Evolutionary conservation across 1,284 basidiomycete genomes (phyloP), one percentile per base, ranked within the genome.

Genomic region (Naganishia sp.): DNA sequence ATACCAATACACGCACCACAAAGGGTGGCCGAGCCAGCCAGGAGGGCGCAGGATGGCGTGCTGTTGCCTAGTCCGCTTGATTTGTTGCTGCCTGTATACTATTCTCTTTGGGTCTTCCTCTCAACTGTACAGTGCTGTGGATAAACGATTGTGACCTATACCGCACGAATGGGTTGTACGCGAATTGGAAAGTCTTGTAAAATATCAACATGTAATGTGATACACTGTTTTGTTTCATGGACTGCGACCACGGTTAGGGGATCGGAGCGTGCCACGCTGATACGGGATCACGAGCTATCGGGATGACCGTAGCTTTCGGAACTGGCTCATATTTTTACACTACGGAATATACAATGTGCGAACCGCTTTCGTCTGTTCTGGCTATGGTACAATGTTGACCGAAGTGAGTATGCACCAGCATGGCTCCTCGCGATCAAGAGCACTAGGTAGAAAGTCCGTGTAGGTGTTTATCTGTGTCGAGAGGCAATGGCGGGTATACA

Each of bases 261-360:
- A 1, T 28, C 28, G 28, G 28, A 28, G 28, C 28, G 5, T 28
- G n/a, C n/a, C n/a, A n/a, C n/a, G 28, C 28, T 28, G 28, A 28
- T 28, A 28, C 2, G 28, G 28, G 3, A 28, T 28, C 28, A 5
- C 28, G 28, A 28, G 28, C 28, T 6, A 39, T 39, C 7, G 35
- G 35, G 35, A 39, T 39, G 35, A 4, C 7, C 13, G 35, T 39
- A 6, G 7, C 35, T 39, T 39, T 39, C 2, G 35, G 10, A 9
- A 39, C 35, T 39, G 4, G 35, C 21, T 51, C 9, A 6, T 41
- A 47, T 61, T 13, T 54, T 39, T 61, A 43, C 58, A 51, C 50
- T 61, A 61, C 58, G 51, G n/a, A 42, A 39, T 41, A 50, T 61
- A 61, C 58, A 61, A 51, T 61, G 21, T 61, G 21, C 56, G 56